Conservation (phyloP, 768 basidiomycete genomes). For the Tricholoma furcatifolium region DNA sequence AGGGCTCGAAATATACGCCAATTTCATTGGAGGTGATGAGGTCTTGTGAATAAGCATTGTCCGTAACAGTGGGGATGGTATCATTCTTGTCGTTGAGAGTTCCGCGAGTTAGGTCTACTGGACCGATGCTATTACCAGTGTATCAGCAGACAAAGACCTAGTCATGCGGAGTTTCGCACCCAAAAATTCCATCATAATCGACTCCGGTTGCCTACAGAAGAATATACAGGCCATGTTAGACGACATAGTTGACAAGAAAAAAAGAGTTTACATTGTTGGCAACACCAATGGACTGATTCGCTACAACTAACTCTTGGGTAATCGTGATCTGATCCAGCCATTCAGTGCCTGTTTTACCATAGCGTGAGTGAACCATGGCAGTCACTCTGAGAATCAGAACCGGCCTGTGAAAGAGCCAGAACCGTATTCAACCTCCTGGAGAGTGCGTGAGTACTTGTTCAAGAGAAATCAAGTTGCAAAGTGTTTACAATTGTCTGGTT, state of each 20-base stretch:
- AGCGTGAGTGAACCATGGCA: background rate
- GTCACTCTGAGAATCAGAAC: background rate
- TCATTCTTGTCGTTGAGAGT: conserved; percentile 26
- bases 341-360: conserved; percentile 32
- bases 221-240: too few species aligned
- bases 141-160: background rate
- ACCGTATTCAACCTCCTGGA: conserved; percentile 56
- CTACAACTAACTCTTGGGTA: conserved; percentile 44
- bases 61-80: conserved; percentile 53
- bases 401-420: conserved; percentile 56
- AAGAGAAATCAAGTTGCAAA: background rate
- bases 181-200: conserved; percentile 62
- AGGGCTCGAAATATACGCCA: conserved; percentile 52
- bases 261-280: conserved; percentile 32
- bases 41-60: conserved; percentile 45
- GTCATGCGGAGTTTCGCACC: conserved; percentile 33
- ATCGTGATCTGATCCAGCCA: conserved; percentile 55
- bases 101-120: conserved; percentile 48
- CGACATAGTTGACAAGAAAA: background rate
- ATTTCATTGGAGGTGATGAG: conserved; percentile 37
- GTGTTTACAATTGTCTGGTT: conserved; percentile 42
- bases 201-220: conserved; percentile 37
- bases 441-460: background rate
- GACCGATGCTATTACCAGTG: conserved; percentile 49
- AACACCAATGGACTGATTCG: conserved; percentile 63